These are phyloP conservation scores for Fusarium nygamai DNA, from an alignment of 2,329 filamentous ascomycete genomes.

Conservation along the genomic window DNA sequence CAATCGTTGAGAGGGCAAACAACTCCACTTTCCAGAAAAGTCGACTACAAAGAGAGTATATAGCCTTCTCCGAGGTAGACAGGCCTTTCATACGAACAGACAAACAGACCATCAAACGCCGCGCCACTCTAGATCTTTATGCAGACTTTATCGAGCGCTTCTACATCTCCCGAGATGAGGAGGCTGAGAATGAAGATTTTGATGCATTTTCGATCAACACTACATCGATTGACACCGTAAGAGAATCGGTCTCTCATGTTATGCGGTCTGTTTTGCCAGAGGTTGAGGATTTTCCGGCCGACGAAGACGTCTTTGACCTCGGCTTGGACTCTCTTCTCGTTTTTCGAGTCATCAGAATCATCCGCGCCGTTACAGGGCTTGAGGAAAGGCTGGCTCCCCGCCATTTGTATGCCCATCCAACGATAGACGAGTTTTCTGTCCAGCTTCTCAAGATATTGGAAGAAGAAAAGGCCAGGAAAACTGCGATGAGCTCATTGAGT, in stretches of 20 bases:
- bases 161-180: neutral
- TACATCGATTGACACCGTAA: neutral
- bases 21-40: slow-evolving; percentile 4
- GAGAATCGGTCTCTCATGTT: neutral
- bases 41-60: neutral
- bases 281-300: neutral
- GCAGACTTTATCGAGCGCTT: slow-evolving; percentile 1
- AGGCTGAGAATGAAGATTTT: neutral
- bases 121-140: neutral
- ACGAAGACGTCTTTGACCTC: neutral
- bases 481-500: fast-evolving
- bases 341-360: neutral
- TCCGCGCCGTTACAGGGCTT: neutral
- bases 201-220: neutral
- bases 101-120: slow-evolving; percentile 4
- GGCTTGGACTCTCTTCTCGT: slow-evolving; percentile 3
- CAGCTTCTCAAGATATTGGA: neutral
- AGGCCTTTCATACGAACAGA: slow-evolving; percentile 4
- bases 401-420: neutral
- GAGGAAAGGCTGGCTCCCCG: slow-evolving; percentile 6
- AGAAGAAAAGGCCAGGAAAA: neutral
- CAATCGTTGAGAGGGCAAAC: neutral
- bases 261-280: neutral
- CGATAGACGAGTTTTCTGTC: neutral
- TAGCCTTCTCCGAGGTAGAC: neutral